Evolutionary conservation across 2,329 filamentous ascomycete species (phyloP).

Genomic region (Arthrobotrys sphaeroides): DNA sequence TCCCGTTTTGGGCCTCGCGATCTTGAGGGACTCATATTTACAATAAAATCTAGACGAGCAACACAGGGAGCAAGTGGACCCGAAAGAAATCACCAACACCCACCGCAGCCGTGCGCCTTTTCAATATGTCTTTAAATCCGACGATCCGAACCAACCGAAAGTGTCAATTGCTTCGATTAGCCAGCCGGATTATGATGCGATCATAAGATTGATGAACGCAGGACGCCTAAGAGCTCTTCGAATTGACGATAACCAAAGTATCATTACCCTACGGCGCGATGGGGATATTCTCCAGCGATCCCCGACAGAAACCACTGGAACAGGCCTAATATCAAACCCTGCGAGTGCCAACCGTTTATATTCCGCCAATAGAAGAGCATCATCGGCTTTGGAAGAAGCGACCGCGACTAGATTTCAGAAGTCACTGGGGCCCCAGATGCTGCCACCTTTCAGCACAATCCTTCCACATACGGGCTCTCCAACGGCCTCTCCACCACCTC

Average conservation of each 20-base stretch:
- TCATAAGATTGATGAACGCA: slow-evolving; percentile 24
- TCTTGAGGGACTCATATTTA: not conserved
- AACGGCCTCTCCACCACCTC: not conserved
- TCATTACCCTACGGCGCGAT: not conserved
- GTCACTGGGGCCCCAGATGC: not conserved
- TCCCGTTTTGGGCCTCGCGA: not conserved
- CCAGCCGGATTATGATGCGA: slow-evolving; percentile 30
- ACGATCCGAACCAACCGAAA: slow-evolving; percentile 33
- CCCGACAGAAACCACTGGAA: not conserved
- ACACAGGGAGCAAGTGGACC: slow-evolving; percentile 22
- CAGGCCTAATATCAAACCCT: not conserved
- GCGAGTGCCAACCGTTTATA: not conserved
- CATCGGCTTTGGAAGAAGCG: slow-evolving; percentile 1
- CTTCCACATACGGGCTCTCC: not conserved
- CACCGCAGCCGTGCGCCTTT: slow-evolving; percentile 39
- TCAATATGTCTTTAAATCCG: slow-evolving; percentile 33
- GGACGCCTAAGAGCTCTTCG: slow-evolving; percentile 19
- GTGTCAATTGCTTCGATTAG: slow-evolving; percentile 41
- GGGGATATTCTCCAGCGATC: not conserved
- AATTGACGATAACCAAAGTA: not conserved
- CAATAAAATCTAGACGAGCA: slow-evolving; percentile 17
- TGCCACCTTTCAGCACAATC: slow-evolving; percentile 24
- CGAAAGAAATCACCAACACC: slow-evolving; percentile 41
- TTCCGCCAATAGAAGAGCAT: not conserved
- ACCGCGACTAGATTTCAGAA: not conserved